Percentiles rank a stretch among this genome's conserved stretches.
These are phyloP conservation scores for Lasiodiplodia hormozganensis DNA, from an alignment of 2,329 filamentous ascomycete species.

Conservation along the genomic window DNA sequence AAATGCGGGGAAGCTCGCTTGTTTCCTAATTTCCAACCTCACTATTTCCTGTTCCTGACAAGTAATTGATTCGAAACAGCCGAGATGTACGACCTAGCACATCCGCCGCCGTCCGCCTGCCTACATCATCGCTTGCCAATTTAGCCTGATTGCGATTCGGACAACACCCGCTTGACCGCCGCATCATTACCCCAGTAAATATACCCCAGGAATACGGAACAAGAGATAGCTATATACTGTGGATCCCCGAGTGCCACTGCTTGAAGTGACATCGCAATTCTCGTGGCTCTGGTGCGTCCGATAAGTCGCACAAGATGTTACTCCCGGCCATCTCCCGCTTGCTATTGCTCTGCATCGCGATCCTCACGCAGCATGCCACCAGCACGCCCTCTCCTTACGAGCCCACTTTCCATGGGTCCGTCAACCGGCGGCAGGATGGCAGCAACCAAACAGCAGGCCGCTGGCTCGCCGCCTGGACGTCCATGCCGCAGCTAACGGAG, in stretches of 20 bases:
- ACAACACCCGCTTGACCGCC: conserved; percentile 17
- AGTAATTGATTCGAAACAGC: conserved; percentile 14
- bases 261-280: neutral
- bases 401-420: neutral
- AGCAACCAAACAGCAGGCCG: conserved; percentile 48
- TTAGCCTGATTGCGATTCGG: conserved; percentile 15
- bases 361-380: neutral
- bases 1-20: conserved; percentile 10
- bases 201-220: neutral
- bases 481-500: conserved; percentile 72
- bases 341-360: neutral
- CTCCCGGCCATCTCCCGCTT: neutral
- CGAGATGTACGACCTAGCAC: neutral
- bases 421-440: conserved; percentile 12
- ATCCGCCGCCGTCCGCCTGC: neutral
- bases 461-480: conserved; percentile 70
- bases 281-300: neutral
- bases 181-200: neutral
- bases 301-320: neutral
- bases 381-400: neutral
- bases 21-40: neutral
- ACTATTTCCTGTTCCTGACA: conserved; percentile 15
- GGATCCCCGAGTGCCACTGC: neutral
- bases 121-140: neutral
- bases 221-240: neutral